Evolutionary conservation across 2,329 filamentous ascomycete species (phyloP).

Genomic region (Aspergillus quadrilineatus): DNA sequence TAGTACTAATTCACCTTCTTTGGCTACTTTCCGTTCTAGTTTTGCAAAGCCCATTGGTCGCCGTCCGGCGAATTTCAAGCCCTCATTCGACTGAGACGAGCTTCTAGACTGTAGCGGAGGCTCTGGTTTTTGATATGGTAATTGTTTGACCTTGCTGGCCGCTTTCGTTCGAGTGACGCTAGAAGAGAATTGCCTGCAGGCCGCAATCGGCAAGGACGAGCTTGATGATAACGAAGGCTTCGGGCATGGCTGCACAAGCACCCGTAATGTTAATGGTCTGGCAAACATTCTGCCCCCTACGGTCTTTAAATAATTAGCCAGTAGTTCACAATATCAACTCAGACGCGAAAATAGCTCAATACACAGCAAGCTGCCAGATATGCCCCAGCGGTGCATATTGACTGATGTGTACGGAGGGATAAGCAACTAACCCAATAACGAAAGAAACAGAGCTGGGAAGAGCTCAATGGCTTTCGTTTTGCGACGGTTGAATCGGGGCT

Average conservation of each 20-base stretch:
- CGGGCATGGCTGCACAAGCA: slow-evolving; percentile 29
- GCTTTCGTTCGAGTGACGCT: slow-evolving; percentile 27
- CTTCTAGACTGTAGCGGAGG: slow-evolving; percentile 16
- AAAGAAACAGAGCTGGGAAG: neutral
- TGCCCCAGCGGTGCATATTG: neutral
- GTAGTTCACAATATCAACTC: neutral
- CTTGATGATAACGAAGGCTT: slow-evolving; percentile 18
- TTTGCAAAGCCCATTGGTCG: slow-evolving; percentile 50
- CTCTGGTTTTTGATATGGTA: slow-evolving; percentile 12
- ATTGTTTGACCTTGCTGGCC: slow-evolving; percentile 15
- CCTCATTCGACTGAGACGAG: slow-evolving; percentile 16
- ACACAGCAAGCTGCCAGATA: neutral
- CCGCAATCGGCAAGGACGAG: slow-evolving; percentile 15
- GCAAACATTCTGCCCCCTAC: slow-evolving; percentile 29
- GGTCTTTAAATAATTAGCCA: neutral
- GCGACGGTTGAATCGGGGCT: slow-evolving; percentile 20
- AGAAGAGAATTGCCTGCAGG: slow-evolving; percentile 33
- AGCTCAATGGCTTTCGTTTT: slow-evolving; percentile 7
- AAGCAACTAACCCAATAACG: neutral
- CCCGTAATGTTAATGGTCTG: slow-evolving; percentile 28
- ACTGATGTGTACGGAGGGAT: neutral
- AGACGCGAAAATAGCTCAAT: neutral
- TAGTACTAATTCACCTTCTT: slow-evolving; percentile 57
- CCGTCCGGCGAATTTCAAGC: slow-evolving; percentile 26
- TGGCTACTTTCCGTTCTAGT: slow-evolving; percentile 52